phyloP scores from a whole-genome alignment of 768 basidiomycete species.

The Boletus vinaceobasis region DNA sequence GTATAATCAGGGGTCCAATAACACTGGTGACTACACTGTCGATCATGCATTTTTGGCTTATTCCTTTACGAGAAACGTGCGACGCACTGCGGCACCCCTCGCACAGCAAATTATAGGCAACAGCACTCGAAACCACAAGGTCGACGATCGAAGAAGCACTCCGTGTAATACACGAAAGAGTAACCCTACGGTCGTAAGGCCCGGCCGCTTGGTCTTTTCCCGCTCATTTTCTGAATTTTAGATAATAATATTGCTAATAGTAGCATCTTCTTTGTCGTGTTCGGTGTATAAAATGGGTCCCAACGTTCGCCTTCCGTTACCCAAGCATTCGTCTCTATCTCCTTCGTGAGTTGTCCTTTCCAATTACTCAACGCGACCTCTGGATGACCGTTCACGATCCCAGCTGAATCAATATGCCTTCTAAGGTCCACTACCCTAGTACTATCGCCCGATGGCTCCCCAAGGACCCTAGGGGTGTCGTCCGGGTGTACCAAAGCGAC shows the following conservation, averaged over 20 bases:
- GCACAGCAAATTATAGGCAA: neutral
- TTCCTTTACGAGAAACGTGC: neutral
- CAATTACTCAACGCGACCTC: neutral
- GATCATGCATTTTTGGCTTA: neutral
- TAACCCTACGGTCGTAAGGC: neutral
- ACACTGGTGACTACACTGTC: neutral
- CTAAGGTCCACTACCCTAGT: constrained; percentile 18
- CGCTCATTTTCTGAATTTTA: neutral
- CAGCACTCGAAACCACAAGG: neutral
- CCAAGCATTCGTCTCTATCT: neutral
- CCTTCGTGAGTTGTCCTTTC: constrained; percentile 1
- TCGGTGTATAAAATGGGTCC: constrained; percentile 2
- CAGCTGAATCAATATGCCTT: constrained; percentile 13
- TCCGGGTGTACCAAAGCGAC: constrained; percentile 13
- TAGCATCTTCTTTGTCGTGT: no score
- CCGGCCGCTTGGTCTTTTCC: neutral
- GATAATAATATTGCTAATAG: neutral
- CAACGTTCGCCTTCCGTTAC: neutral
- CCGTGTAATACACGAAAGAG: neutral
- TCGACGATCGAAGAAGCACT: neutral
- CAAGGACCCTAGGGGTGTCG: neutral
- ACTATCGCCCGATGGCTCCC: constrained; percentile 21
- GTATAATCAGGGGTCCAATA: neutral
- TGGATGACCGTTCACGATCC: neutral
- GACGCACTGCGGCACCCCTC: neutral